A percentile compares a stretch with the other conserved stretches of the same genome.
phyloP scores from a whole-genome alignment of 2,329 filamentous ascomycete species.

The Fusarium dlaminii region DNA sequence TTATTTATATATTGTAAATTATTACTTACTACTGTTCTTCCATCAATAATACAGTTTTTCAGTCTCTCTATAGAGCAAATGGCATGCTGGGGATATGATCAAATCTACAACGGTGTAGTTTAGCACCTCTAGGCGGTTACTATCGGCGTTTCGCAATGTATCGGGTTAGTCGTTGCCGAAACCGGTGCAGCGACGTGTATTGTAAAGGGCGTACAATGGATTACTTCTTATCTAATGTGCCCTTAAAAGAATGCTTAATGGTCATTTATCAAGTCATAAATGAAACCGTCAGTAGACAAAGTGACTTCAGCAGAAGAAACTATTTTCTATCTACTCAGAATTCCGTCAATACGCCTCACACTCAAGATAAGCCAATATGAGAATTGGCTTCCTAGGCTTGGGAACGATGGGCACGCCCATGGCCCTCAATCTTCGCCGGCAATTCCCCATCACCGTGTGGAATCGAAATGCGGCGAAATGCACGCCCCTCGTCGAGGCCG shows the following conservation, averaged over 20 bases:
- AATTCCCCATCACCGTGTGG: neutral
- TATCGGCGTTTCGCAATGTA: neutral
- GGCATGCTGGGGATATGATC: neutral
- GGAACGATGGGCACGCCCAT: neutral
- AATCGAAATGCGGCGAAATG: neutral
- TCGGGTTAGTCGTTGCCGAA: neutral
- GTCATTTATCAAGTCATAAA: rapidly evolving
- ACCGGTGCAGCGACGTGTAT: neutral
- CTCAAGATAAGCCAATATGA: rapidly evolving
- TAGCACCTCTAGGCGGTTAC: neutral
- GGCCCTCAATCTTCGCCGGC: neutral
- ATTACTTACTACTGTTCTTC: rapidly evolving
- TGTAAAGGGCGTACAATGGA: rapidly evolving
- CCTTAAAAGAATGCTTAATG: rapidly evolving
- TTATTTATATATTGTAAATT: rapidly evolving
- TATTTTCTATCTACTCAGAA: neutral
- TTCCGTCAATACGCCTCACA: rapidly evolving
- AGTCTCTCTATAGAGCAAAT: neutral
- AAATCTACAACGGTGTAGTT: neutral
- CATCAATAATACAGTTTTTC: rapidly evolving
- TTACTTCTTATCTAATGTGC: no score
- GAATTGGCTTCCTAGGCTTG: neutral
- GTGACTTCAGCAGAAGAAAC: rapidly evolving
- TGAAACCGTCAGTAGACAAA: rapidly evolving
- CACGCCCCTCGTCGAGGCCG: rapidly evolving